A percentile compares a stretch with the other conserved stretches of the same genome.
Evolutionary conservation across 805 yeast genomes (phyloP).

Genomic region (Starmerella cellae): DNA sequence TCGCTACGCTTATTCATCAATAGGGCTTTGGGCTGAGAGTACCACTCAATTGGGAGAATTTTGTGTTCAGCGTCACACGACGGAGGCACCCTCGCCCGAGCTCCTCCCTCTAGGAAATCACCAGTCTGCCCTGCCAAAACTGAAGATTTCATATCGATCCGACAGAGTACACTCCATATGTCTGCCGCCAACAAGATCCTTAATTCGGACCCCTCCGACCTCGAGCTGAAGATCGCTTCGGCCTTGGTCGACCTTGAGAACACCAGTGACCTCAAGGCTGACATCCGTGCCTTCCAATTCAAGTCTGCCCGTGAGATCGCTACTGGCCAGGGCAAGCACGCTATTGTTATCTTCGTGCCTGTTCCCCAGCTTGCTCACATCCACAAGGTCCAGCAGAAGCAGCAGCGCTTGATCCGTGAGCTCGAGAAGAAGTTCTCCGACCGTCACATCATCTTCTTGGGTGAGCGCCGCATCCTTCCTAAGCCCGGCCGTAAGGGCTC

Average conservation of each 20-base stretch:
- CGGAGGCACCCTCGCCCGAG: constrained; percentile 1
- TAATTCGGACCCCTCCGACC: constrained; percentile 90
- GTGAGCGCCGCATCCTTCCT: constrained; percentile 99
- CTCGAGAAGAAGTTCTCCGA: constrained; percentile 99
- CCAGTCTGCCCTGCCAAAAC: constrained; percentile 7
- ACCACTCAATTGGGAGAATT: not conserved
- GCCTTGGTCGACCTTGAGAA: constrained; percentile 92
- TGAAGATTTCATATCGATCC: constrained; percentile 12
- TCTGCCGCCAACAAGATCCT: constrained; percentile 95
- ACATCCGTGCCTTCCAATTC: constrained; percentile 96
- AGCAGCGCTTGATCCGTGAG: constrained; percentile 87
- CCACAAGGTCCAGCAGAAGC: constrained; percentile 97
- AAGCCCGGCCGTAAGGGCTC: constrained; percentile 86
- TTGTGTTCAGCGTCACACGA: not conserved
- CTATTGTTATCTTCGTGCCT: constrained; percentile 95
- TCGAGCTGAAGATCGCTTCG: constrained; percentile 98
- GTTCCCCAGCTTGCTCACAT: constrained; percentile 81
- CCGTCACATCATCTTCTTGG: constrained; percentile 97
- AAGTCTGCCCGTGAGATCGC: constrained; percentile 97
- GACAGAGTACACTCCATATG: constrained; percentile 37
- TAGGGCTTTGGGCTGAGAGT: constrained; percentile 3
- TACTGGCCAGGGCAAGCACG: constrained; percentile 96
- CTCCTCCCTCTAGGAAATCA: not conserved
- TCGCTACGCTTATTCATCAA: too few relatives aligned
- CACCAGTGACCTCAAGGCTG: constrained; percentile 91